Evolutionary conservation across 495 filamentous ascomycete genomes (phyloP).

Genomic region (Xylaria intraflava): DNA sequence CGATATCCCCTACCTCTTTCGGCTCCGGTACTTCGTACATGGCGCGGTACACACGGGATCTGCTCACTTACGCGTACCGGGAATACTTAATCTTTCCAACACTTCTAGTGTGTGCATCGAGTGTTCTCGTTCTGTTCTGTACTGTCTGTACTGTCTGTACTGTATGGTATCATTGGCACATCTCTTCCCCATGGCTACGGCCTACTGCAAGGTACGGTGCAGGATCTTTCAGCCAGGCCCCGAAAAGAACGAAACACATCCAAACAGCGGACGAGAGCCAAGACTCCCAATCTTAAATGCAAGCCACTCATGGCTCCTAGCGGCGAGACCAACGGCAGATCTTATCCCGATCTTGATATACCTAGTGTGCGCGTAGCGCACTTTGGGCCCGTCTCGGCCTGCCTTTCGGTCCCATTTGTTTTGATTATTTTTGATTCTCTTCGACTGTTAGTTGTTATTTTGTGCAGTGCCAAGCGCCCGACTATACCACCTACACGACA

Average conservation of each 20-base stretch:
- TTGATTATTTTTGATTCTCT: not conserved
- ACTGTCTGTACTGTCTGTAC: too few relatives aligned
- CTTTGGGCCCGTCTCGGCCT: not conserved
- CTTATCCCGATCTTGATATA: not conserved
- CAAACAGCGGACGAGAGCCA: not conserved
- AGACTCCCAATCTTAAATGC: conserved; percentile 12
- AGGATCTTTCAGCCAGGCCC: conserved; percentile 3
- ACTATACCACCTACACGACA: too few relatives aligned
- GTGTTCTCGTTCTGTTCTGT: too few relatives aligned
- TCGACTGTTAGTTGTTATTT: too few relatives aligned
- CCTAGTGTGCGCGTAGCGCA: not conserved
- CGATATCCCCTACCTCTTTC: too few relatives aligned
- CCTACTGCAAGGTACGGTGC: conserved; percentile 16
- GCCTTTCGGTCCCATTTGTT: conserved; percentile 7
- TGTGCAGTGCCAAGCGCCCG: too few relatives aligned
- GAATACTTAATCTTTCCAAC: too few relatives aligned
- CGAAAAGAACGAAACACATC: not conserved
- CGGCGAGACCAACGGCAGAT: conserved; percentile 1
- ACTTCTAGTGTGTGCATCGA: too few relatives aligned
- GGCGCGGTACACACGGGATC: too few relatives aligned
- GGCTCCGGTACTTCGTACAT: too few relatives aligned
- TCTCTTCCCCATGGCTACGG: not conserved
- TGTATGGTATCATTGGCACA: too few relatives aligned
- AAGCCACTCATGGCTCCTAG: conserved; percentile 5
- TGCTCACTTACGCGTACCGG: too few relatives aligned